These are phyloP conservation scores for Trichoderma atroviride DNA, from an alignment of 2,329 filamentous ascomycete species.

Conservation along the genomic window DNA sequence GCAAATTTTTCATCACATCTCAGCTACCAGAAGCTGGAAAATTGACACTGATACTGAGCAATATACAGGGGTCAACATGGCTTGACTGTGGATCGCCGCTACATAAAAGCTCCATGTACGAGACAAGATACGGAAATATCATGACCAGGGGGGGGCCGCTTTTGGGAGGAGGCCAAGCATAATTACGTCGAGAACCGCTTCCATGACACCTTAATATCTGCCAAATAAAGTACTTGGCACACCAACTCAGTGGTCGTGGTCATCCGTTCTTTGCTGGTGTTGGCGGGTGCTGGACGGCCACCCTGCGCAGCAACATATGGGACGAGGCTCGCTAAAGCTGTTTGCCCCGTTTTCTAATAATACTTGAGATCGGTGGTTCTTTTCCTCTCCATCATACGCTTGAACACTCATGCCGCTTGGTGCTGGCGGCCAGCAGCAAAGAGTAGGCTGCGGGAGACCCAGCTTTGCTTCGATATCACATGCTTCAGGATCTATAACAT, in stretches of 20 bases:
- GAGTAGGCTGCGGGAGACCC: neutral
- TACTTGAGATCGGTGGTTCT: neutral
- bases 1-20: neutral
- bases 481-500: neutral
- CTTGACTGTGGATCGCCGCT: constrained; percentile 3
- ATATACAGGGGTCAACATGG: neutral
- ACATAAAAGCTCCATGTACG: constrained; percentile 12
- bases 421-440: neutral
- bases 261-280: constrained; percentile 7
- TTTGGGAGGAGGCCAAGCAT: constrained; percentile 4
- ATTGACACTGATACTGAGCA: neutral
- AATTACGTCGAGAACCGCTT: constrained; percentile 19
- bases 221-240: constrained; percentile 9
- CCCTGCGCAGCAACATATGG: neutral
- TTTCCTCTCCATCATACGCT: neutral
- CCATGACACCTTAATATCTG: constrained; percentile 17
- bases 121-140: constrained; percentile 19
- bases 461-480: constrained; percentile 19
- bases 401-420: neutral
- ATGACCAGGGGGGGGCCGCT: constrained; percentile 6
- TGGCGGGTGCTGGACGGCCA: neutral
- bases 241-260: neutral
- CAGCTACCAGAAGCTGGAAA: neutral
- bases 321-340: neutral
- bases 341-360: neutral